Percentiles rank a stretch among this genome's conserved stretches.
These are phyloP conservation scores for Capsicum pubescens DNA, from an alignment of 257 asterid genomes.

Conservation along the genomic window DNA sequence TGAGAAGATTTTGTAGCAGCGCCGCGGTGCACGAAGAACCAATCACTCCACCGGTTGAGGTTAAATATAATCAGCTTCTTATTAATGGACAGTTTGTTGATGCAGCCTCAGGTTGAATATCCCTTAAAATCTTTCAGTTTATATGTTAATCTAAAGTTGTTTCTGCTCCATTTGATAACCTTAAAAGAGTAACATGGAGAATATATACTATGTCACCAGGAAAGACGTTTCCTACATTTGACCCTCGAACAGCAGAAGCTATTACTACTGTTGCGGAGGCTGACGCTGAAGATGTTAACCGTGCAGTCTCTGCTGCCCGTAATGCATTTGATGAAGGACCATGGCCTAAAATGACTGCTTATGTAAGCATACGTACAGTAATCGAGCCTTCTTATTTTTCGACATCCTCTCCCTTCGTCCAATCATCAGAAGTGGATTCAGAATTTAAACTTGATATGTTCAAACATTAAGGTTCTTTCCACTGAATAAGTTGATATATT, in stretches of 20 bases:
- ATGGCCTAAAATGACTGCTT: constrained; percentile 54
- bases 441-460: background rate
- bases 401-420: background rate
- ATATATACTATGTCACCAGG: constrained; percentile 42
- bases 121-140: background rate
- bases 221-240: constrained; percentile 74
- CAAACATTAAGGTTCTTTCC: background rate
- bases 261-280: constrained; percentile 76
- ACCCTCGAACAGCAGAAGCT: constrained; percentile 72
- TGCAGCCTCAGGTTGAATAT: constrained; percentile 65
- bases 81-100: constrained; percentile 78
- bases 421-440: background rate
- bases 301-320: constrained; percentile 81
- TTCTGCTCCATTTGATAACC: too few species aligned
- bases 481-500: background rate
- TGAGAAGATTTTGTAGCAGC: constrained; percentile 46
- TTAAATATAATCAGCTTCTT: constrained; percentile 66
- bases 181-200: background rate
- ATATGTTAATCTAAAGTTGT: background rate
- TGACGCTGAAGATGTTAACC: constrained; percentile 61
- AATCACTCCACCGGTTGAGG: constrained; percentile 53
- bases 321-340: constrained; percentile 64
- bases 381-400: background rate
- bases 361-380: constrained; percentile 41
- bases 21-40: constrained; percentile 58